These are phyloP conservation scores for Colletotrichum liriopes DNA, from an alignment of 2,329 filamentous ascomycete species.

Conservation along the genomic window DNA sequence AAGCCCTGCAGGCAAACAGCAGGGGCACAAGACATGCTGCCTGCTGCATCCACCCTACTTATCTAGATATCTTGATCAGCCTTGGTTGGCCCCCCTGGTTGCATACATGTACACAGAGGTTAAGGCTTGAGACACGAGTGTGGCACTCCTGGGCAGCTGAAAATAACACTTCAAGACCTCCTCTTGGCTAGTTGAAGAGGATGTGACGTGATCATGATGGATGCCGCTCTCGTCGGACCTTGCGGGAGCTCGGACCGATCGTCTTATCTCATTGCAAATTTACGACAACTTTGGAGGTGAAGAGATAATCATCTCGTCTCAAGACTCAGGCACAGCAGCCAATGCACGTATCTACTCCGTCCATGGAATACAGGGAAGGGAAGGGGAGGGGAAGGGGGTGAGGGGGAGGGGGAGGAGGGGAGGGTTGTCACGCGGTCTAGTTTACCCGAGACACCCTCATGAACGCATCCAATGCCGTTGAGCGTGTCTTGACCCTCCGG, in stretches of 20 bases:
- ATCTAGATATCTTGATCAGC: background rate
- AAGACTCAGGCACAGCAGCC: background rate
- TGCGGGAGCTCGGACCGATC: no score
- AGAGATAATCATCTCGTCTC: background rate
- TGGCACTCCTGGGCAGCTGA: conserved; percentile 19
- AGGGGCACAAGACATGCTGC: conserved; percentile 22
- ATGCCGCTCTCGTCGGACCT: background rate
- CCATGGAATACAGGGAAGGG: conserved; percentile 10
- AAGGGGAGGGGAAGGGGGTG: background rate
- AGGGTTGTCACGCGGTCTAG: conserved; percentile 32
- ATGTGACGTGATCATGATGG: background rate
- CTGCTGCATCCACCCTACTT: background rate
- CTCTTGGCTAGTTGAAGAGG: background rate
- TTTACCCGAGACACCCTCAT: conserved; percentile 29
- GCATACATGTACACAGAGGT: background rate
- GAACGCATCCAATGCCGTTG: conserved; percentile 25
- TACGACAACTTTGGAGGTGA: background rate
- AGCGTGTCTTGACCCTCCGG: background rate
- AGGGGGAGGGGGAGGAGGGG: background rate
- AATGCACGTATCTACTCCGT: background rate
- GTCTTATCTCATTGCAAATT: background rate
- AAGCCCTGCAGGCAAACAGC: conserved; percentile 24
- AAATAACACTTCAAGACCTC: background rate
- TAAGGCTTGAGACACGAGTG: background rate
- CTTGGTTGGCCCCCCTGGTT: conserved; percentile 11